Conservation (phyloP, 805 yeast species). For the Teunomyces barrocoloradensis region DNA sequence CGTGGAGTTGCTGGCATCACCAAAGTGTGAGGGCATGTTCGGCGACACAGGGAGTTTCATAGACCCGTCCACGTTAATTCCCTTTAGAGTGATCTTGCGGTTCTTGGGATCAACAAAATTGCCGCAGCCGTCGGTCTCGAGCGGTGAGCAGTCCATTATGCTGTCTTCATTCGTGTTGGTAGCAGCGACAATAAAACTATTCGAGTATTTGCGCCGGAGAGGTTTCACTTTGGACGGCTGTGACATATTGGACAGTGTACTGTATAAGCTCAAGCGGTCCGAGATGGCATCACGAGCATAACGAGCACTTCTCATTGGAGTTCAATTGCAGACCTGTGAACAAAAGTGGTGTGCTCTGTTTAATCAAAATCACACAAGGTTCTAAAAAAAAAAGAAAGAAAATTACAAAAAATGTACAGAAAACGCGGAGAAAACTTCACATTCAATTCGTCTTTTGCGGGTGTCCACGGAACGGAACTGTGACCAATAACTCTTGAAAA, state of each 20-base stretch:
- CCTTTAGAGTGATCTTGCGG: slow-evolving; percentile 63
- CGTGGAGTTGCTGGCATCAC: slow-evolving; percentile 32
- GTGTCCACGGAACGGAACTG: not conserved
- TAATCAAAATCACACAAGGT: not conserved
- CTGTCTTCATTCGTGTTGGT: slow-evolving; percentile 5
- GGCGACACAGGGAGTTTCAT: slow-evolving; percentile 70
- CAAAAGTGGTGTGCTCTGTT: not conserved
- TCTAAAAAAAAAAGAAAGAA: not conserved
- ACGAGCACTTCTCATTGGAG: slow-evolving; percentile 17
- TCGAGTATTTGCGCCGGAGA: slow-evolving; percentile 22
- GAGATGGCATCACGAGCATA: slow-evolving; percentile 30
- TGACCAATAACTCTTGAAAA: no score
- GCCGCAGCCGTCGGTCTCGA: slow-evolving; percentile 47
- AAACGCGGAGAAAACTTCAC: slow-evolving; percentile 2
- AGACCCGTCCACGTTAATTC: slow-evolving; percentile 77
- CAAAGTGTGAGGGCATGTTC: slow-evolving; percentile 38
- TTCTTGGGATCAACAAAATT: slow-evolving; percentile 59
- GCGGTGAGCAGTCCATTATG: slow-evolving; percentile 19
- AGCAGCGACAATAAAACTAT: slow-evolving; percentile 13
- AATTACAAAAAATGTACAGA: not conserved
- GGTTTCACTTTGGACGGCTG: slow-evolving; percentile 24
- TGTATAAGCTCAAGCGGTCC: slow-evolving; percentile 31
- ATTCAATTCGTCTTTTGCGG: not conserved
- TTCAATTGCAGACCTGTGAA: not conserved
- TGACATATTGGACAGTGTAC: slow-evolving; percentile 22